Evolutionary conservation across 768 basidiomycete species (phyloP).

Genomic region (Leccinum broughii): DNA sequence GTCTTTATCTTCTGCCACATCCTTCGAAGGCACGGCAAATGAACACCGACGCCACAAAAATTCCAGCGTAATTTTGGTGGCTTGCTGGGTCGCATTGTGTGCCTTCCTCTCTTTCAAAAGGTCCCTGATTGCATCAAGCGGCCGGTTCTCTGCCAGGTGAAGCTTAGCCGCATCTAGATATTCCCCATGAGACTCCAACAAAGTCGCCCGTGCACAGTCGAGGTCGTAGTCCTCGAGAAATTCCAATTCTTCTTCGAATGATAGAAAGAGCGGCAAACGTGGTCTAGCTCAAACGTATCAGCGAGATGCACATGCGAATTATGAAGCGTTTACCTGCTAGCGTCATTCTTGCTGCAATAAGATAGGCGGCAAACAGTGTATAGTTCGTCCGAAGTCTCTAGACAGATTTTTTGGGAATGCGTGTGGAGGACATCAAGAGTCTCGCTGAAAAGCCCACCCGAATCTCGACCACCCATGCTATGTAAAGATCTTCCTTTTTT

Average conservation of each 20-base stretch:
- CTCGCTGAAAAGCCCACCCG: slow-evolving; percentile 45
- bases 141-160: slow-evolving; percentile 48
- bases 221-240: slow-evolving; percentile 58
- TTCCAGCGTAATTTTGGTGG: slow-evolving; percentile 40
- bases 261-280: slow-evolving; percentile 49
- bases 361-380: slow-evolving; percentile 45
- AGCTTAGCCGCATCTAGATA: slow-evolving; percentile 53
- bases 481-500: too few relatives aligned
- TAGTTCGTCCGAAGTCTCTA: slow-evolving; percentile 37
- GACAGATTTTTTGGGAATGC: slow-evolving; percentile 34
- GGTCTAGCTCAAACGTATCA: slow-evolving; percentile 35
- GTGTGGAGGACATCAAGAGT: slow-evolving; percentile 47
- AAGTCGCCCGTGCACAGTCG: slow-evolving; percentile 45
- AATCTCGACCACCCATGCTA: too few relatives aligned
- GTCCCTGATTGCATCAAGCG: slow-evolving; percentile 46
- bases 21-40: slow-evolving; percentile 33
- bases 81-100: slow-evolving; percentile 33
- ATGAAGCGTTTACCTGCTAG: slow-evolving; percentile 18
- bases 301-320: not conserved
- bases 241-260: slow-evolving; percentile 52
- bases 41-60: slow-evolving; percentile 48
- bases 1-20: not conserved
- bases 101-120: slow-evolving; percentile 39
- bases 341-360: slow-evolving; percentile 39
- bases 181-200: slow-evolving; percentile 45